Evolutionary conservation across 257 asterid species (phyloP), one percentile per base, ranked within the genome.

Genomic region (Penstemon eatonii): DNA sequence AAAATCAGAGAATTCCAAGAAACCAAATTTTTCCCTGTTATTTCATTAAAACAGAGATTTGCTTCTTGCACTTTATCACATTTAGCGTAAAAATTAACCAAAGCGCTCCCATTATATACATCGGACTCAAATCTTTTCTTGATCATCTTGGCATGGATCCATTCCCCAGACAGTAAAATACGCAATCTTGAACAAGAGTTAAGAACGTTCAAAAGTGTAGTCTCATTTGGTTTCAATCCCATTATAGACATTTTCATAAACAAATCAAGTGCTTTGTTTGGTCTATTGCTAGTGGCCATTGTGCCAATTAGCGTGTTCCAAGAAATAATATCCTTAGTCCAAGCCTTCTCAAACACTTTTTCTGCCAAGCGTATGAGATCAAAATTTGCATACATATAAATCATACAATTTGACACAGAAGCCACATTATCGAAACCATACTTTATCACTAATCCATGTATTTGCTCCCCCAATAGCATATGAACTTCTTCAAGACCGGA

Each of bases 1-100:
- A 76, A 57, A 85, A 93, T 78, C 84, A 93, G 74, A 0, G 91
- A 77, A 72, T 89, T 92, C 96, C 96, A 89, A 25, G 91, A 83
- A 63, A 87, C 96, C 70, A 65, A 50, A 67, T 76, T 93, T 73
- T 88, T 92, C 62, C 74, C 76, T 11, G 75, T 67, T 76, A 93
- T 86, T 68, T 76, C 80, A 47, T 81, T 81, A 67, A 88, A 90
- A 71, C 98, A 93, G 51, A 40, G 11, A 39, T 50, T 82, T 5
- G 97, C 94, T 64, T 80, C 85, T 69, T 79, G 81, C 75, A 85
- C 12, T 73, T 76, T 78, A 56, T 71, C 83, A 49, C 70, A 80
- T 59, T 85, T 88, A 33, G 85, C 85, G 68, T 93, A 93, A 54
- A 90, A 90, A 67, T 76, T 78, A 56, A 85, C 81, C 84, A 93